Base-by-base conservation (phyloP, 495 filamentous ascomycete species). In the Trichoderma erinaceum region DNA sequence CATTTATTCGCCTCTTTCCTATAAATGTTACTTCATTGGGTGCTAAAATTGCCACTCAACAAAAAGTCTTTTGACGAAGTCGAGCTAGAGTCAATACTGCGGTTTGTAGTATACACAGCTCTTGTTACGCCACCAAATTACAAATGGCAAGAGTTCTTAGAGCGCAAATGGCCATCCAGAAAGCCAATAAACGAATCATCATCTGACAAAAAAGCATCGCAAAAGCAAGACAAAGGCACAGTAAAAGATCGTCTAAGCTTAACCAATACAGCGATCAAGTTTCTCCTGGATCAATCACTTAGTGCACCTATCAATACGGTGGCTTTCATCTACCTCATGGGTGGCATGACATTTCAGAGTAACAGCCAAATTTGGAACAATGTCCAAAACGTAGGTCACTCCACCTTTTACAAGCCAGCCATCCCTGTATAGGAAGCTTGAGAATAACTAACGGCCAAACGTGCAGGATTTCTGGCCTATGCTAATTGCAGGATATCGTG, bases 71-170 rank as follows among this genome's bases (percentile, higher is more conserved):
- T 61, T 25, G 56, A 61, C 27, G 52, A 61, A 32, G 56, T 61
- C 11, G 56, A 61, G 13, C 10, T 61, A 12, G 56, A 61, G 15
- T 61, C 56, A 1, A 32, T 61, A 5, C 12, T 61, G 56, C 56
- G 56, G 25, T 61, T 61, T 18, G 25, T 61, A 10, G 27, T 61
- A 13, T 61, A 61, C 27, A 21, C 56, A 15, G 25, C 25, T 32
- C 56, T 61, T 13, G 56, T 61, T 18, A 61, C 56, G n/a, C 56
- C 56, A 4, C 56, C 56, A 12, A 61, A 61, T 16, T 61, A 61
- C 56, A 61, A 61, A 21, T 61, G 56, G 56, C 56, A 61, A 61
- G 56, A 61, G 11, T 61, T 61, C 56, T 21, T 61, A 32, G 56
- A 61, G 29, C 56, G 56, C 25, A 61, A 32, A 32, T 61, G 10